Conservation (phyloP, 2,329 filamentous ascomycete genomes). For the Balansia obtecta region DNA sequence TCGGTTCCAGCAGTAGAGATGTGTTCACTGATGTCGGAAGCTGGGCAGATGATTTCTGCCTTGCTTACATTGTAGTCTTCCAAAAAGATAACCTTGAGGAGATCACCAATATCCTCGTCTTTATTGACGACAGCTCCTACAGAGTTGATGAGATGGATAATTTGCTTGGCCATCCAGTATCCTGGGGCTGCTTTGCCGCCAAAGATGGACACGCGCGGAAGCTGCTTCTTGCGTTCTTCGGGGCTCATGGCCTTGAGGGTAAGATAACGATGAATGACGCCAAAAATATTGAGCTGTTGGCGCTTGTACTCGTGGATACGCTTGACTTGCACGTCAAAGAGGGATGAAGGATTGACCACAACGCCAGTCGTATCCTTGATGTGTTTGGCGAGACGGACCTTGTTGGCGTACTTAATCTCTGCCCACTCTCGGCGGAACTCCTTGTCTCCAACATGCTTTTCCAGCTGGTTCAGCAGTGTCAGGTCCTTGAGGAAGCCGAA, state of each 20-base stretch:
- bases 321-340: slow-evolving; percentile 98
- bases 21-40: slow-evolving; percentile 93
- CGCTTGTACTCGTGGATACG: slow-evolving; percentile 99
- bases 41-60: slow-evolving; percentile 89
- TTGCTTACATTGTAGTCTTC: slow-evolving; percentile 99
- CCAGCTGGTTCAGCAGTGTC: slow-evolving; percentile 73
- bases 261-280: slow-evolving; percentile 89
- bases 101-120: slow-evolving; percentile 80
- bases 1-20: slow-evolving; percentile 97
- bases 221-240: slow-evolving; percentile 74
- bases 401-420: slow-evolving; percentile 94
- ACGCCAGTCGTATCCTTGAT: slow-evolving; percentile 75
- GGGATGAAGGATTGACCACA: slow-evolving; percentile 70
- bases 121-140: slow-evolving; percentile 86
- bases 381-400: slow-evolving; percentile 79
- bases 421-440: slow-evolving; percentile 89
- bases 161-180: slow-evolving; percentile 99
- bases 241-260: slow-evolving; percentile 74
- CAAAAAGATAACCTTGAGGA: slow-evolving; percentile 93
- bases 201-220: slow-evolving; percentile 87
- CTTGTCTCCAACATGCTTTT: slow-evolving; percentile 73
- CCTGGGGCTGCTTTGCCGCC: slow-evolving; percentile 95
- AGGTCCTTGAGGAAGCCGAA: slow-evolving; percentile 83
- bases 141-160: slow-evolving; percentile 91
- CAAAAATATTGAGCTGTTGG: slow-evolving; percentile 97